phyloP scores from a whole-genome alignment of 2,329 filamentous ascomycete genomes.

The Arthroderma sp. region DNA sequence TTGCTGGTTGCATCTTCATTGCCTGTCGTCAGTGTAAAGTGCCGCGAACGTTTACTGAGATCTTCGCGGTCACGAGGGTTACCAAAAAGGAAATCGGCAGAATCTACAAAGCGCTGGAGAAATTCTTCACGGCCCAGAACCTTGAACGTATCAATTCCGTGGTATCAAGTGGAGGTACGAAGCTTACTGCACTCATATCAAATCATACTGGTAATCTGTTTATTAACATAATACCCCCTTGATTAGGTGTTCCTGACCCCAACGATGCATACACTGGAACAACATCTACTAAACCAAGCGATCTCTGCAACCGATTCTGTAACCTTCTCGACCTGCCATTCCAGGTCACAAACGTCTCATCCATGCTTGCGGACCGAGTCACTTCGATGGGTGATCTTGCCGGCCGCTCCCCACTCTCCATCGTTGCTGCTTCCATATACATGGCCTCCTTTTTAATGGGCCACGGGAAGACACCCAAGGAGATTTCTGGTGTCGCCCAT shows the following conservation, averaged over 20 bases:
- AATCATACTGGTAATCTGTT: conserved; percentile 9
- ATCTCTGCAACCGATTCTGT: conserved; percentile 83
- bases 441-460: conserved; percentile 84
- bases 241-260: conserved; percentile 29
- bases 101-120: conserved; percentile 86
- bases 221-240: conserved; percentile 3
- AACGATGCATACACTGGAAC: conserved; percentile 58
- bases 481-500: conserved; percentile 71
- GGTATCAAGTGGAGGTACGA: conserved; percentile 45
- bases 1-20: conserved; percentile 95
- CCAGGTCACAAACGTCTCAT: conserved; percentile 66
- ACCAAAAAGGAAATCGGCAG: conserved; percentile 95
- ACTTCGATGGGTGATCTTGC: conserved; percentile 68
- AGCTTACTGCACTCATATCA: conserved; percentile 8
- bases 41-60: conserved; percentile 84
- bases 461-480: conserved; percentile 65
- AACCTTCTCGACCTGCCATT: conserved; percentile 66
- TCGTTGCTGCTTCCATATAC: conserved; percentile 92
- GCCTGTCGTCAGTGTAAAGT: conserved; percentile 82
- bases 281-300: conserved; percentile 64
- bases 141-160: conserved; percentile 43
- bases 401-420: conserved; percentile 84
- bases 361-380: conserved; percentile 65
- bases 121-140: conserved; percentile 67
- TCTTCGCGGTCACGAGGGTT: conserved; percentile 84